Evolutionary conservation across 2,329 filamentous ascomycete genomes (phyloP).

Genomic region (Hypoxylon sp.): DNA sequence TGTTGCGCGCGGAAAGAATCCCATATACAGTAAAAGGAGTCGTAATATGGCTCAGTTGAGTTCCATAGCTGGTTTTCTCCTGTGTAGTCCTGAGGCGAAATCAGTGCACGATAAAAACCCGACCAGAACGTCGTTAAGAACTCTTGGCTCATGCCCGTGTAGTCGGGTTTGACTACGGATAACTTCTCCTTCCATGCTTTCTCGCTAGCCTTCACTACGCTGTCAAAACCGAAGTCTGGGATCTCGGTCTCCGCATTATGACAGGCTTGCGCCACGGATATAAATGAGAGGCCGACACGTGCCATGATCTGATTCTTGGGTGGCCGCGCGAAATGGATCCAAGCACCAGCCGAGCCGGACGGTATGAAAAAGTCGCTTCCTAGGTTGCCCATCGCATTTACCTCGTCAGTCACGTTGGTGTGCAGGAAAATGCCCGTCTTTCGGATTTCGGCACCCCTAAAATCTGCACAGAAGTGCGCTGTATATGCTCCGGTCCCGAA

Average conservation of each 20-base stretch:
- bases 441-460: constrained; percentile 66
- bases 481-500: constrained; percentile 72
- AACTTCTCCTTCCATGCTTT: constrained; percentile 75
- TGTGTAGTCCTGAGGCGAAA: constrained; percentile 82
- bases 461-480: constrained; percentile 74
- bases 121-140: constrained; percentile 79
- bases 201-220: constrained; percentile 67
- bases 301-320: constrained; percentile 68
- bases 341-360: constrained; percentile 67
- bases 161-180: constrained; percentile 69
- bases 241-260: constrained; percentile 78
- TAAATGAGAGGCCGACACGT: constrained; percentile 81
- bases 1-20: constrained; percentile 81
- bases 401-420: constrained; percentile 58
- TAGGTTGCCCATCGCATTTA: constrained; percentile 47
- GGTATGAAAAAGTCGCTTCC: constrained; percentile 54
- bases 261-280: constrained; percentile 77
- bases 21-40: constrained; percentile 80
- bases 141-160: constrained; percentile 67
- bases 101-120: constrained; percentile 76
- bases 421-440: constrained; percentile 72
- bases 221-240: constrained; percentile 73
- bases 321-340: constrained; percentile 70
- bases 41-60: constrained; percentile 79
- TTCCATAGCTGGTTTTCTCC: constrained; percentile 81